Base-by-base conservation (phyloP, 2,329 filamentous ascomycete species). In the Stagonosporopsis chrysanthemi region DNA sequence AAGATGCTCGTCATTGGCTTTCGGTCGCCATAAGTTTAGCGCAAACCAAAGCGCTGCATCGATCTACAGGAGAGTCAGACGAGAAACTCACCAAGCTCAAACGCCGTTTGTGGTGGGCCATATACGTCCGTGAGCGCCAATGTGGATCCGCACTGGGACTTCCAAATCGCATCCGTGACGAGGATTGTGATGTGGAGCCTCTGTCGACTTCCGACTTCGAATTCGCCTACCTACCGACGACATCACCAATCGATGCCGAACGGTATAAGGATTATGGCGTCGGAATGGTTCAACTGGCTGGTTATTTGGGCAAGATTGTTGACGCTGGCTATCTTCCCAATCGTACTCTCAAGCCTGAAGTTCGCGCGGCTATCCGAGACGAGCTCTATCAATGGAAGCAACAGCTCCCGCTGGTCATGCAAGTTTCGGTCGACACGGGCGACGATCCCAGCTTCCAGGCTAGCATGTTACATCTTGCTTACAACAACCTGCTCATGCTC, bases 51-150 rank as follows among this genome's bases (percentile, higher is more conserved):
- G 80, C 79, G 1, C 66, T 82, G 4, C 80, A 82, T 61, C 72
- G 80, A 5, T 68, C 67, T 14, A 59, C 63, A 11, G 65, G 56
- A 6, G 65, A 61, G 23, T 51, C 52, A 2, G 69, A 74, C 17
- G 56, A 64, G 3, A 67, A 66, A n/a, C 58, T 73, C 3, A 70
- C 72, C n/a, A 71, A 72, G 56, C 60, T 83, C 31, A 78, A 80
- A 63, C 78, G 80, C 53, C 67, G 82, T 5, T 79, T 84, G 6
- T 85, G 82, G 81, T 84, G 83, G 83, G 81, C 81, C 6, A 77
- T 84, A 7, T 84, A 84, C 51, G 75, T 83, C 43, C 73, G 81
- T 9, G 81, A 83, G 49, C 77, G 81, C 42, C 81, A 83, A 63
- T 79, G 76, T 23, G 77, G 79, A 1, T 77, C 79, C 2, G 78